Percentiles rank a stretch among this genome's conserved stretches.
Evolutionary conservation across 192 early-diverging fungal genomes (phyloP).

Genomic region (Anaeromyces robustus): DNA sequence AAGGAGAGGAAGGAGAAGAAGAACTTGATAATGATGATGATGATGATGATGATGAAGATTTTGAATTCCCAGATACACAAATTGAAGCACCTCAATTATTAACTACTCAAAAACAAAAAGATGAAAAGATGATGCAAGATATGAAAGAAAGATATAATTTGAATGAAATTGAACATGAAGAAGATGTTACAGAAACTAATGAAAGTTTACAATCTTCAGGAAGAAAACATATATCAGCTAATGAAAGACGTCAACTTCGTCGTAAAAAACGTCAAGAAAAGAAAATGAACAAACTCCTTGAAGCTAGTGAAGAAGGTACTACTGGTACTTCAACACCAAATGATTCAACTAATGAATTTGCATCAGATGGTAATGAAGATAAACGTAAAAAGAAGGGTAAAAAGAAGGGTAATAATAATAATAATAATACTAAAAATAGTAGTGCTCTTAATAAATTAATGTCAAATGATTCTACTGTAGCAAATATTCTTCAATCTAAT

Average conservation of each 20-base stretch:
- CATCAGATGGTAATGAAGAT: background rate
- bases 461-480: background rate
- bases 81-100: constrained; percentile 12
- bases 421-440: constrained; percentile 9
- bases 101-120: constrained; percentile 1
- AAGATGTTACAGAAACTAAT: constrained; percentile 6
- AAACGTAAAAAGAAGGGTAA: constrained; percentile 5
- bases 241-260: constrained; percentile 56
- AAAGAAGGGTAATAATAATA: constrained; percentile 13
- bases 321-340: background rate
- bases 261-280: background rate
- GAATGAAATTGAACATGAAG: constrained; percentile 20
- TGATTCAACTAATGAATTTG: constrained; percentile 1
- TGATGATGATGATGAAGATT: constrained; percentile 18
- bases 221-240: constrained; percentile 39
- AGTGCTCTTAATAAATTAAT: background rate
- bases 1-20: constrained; percentile 24
- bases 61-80: constrained; percentile 10
- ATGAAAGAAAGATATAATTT: constrained; percentile 23
- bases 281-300: background rate
- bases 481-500: constrained; percentile 3
- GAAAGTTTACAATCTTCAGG: constrained; percentile 2
- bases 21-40: constrained; percentile 28
- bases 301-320: background rate
- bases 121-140: constrained; percentile 5